These are phyloP conservation scores for Xylariaceae sp. DNA, from an alignment of 2,329 filamentous ascomycete genomes.

Conservation along the genomic window DNA sequence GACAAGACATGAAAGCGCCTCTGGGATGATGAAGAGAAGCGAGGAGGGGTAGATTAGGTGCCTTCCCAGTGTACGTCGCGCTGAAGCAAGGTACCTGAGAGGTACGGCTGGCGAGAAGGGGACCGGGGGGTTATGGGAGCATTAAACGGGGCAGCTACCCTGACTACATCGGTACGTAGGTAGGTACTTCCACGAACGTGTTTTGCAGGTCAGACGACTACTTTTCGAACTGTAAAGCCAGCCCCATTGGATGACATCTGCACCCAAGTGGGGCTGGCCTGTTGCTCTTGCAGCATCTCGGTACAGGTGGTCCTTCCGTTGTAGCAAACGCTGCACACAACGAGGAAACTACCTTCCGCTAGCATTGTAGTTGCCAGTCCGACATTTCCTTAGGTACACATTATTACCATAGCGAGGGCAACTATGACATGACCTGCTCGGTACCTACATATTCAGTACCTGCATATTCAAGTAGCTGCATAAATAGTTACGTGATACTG, in stretches of 20 bases:
- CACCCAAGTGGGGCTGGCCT: slow-evolving; percentile 15
- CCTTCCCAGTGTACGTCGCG: neutral
- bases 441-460: no score
- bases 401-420: neutral
- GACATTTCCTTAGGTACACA: slow-evolving; percentile 1
- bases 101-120: neutral
- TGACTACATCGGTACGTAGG: neutral
- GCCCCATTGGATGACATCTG: slow-evolving; percentile 15
- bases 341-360: neutral
- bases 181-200: slow-evolving; percentile 11
- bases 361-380: slow-evolving; percentile 6
- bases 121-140: neutral
- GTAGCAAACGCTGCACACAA: slow-evolving; percentile 15
- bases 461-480: no score
- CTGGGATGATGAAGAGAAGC: slow-evolving; percentile 11
- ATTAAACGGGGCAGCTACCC: neutral
- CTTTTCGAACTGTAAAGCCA: slow-evolving; percentile 12
- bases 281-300: slow-evolving; percentile 16
- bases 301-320: slow-evolving; percentile 17
- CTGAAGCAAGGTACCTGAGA: neutral
- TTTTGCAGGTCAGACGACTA: slow-evolving; percentile 22
- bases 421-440: no score
- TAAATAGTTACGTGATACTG: no score
- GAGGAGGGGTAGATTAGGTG: slow-evolving; percentile 10
- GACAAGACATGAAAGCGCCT: slow-evolving; percentile 2